Conservation (phyloP, 2,329 filamentous ascomycete species). For the Fusarium sublunatum region DNA sequence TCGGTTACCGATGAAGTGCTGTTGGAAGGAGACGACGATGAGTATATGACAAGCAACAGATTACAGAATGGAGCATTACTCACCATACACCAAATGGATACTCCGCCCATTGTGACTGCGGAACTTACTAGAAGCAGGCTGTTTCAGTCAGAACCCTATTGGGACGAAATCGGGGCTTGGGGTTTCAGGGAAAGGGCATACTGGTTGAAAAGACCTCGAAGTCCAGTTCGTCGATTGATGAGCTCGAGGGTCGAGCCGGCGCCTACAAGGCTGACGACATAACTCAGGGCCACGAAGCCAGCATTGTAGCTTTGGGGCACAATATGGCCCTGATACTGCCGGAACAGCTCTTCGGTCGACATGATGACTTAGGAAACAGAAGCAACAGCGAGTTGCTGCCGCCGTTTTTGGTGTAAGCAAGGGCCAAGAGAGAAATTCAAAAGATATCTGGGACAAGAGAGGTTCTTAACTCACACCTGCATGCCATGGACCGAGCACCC, state of each 20-base stretch:
- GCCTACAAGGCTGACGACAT: slow-evolving; percentile 81
- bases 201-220: slow-evolving; percentile 76
- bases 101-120: slow-evolving; percentile 77
- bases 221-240: slow-evolving; percentile 79
- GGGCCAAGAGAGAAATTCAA: slow-evolving; percentile 2
- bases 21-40: background rate
- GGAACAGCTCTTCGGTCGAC: slow-evolving; percentile 50
- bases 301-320: slow-evolving; percentile 63
- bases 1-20: slow-evolving; percentile 76
- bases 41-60: slow-evolving; percentile 2
- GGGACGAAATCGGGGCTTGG: background rate
- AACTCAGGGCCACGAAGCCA: slow-evolving; percentile 77
- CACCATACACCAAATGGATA: slow-evolving; percentile 79
- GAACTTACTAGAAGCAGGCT: slow-evolving; percentile 73
- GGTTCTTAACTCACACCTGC: slow-evolving; percentile 37
- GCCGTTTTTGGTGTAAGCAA: slow-evolving; percentile 20
- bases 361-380: slow-evolving; percentile 23
- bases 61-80: slow-evolving; percentile 24
- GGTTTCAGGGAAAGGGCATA: slow-evolving; percentile 52
- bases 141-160: slow-evolving; percentile 15
- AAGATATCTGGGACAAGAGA: slow-evolving; percentile 21
- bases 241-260: slow-evolving; percentile 84
- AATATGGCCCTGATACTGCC: slow-evolving; percentile 57
- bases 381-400: slow-evolving; percentile 25
- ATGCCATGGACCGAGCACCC: slow-evolving; percentile 13